phyloP scores from a whole-genome alignment of 495 filamentous ascomycete species.

The Talaromyces liani region DNA sequence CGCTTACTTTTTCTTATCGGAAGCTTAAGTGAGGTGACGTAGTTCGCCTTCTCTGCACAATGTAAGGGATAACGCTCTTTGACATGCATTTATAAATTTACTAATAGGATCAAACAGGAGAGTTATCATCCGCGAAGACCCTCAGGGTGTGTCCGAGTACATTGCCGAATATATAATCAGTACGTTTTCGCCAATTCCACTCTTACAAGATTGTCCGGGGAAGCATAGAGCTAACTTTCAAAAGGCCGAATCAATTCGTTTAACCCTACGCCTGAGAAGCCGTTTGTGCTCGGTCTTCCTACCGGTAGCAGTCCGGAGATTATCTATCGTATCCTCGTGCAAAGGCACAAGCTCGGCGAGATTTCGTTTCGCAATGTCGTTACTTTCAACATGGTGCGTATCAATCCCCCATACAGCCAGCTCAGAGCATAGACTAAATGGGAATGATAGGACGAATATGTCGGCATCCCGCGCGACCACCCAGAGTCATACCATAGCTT shows the following conservation, averaged over 20 bases:
- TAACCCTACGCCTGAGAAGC: constrained; percentile 58
- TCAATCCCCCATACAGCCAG: no score
- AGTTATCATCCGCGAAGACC: constrained; percentile 73
- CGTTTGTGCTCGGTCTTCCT: constrained; percentile 78
- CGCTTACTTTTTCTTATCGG: not conserved
- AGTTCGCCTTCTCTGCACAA: constrained; percentile 6
- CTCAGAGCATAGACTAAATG: no score
- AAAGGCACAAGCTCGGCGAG: constrained; percentile 66
- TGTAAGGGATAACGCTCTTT: not conserved
- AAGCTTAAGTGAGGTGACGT: constrained; percentile 3
- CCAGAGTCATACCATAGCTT: constrained; percentile 82
- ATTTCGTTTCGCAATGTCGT: constrained; percentile 83
- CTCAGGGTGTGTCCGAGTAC: constrained; percentile 58
- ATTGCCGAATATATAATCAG: constrained; percentile 79
- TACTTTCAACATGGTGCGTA: constrained; percentile 93
- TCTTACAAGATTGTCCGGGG: not conserved
- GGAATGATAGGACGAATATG: constrained; percentile 77
- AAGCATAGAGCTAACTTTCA: constrained; percentile 7
- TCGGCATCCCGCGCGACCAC: constrained; percentile 73
- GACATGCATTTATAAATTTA: constrained; percentile 14
- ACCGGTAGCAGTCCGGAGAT: constrained; percentile 73
- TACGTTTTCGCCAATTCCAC: constrained; percentile 24
- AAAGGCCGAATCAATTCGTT: constrained; percentile 60
- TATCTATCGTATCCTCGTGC: constrained; percentile 71
- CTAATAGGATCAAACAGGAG: constrained; percentile 47